phyloP scores from a whole-genome alignment of 2,329 filamentous ascomycete species.

The Cordyceps pruinosa region DNA sequence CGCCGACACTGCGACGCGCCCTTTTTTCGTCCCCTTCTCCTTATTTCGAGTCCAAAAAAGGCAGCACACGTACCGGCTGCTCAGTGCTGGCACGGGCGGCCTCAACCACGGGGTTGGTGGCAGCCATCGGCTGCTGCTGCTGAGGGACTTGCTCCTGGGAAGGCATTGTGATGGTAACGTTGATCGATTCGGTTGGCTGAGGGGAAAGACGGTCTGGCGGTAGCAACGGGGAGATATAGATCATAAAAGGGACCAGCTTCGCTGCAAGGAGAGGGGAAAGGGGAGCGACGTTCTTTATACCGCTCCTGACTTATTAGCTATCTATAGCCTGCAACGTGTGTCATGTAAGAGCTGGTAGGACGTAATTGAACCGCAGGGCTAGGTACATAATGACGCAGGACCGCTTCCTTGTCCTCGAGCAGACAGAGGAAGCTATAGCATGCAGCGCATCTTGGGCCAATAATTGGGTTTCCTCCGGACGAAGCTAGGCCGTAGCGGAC shows the following conservation, averaged over 20 bases:
- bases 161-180: neutral
- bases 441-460: neutral
- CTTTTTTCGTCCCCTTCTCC: neutral
- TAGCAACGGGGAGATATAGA: too few species aligned
- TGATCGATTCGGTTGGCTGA: too few species aligned
- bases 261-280: neutral
- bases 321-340: neutral
- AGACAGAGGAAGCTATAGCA: neutral
- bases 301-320: neutral
- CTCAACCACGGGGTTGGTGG: neutral
- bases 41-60: neutral
- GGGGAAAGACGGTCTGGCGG: too few species aligned
- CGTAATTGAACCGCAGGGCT: neutral
- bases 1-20: too few species aligned
- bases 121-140: slow-evolving; percentile 11
- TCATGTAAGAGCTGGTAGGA: neutral
- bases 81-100: slow-evolving; percentile 23
- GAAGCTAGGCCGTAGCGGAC: neutral
- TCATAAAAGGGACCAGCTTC: too few species aligned
- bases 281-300: neutral
- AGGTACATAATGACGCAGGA: neutral
- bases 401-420: too few species aligned
- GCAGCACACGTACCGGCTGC: slow-evolving; percentile 28
- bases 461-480: neutral
- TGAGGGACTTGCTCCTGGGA: slow-evolving; percentile 1